Evolutionary conservation across 177 flowering plant genomes (phyloP).

Genomic region (Vitis hybrid): DNA sequence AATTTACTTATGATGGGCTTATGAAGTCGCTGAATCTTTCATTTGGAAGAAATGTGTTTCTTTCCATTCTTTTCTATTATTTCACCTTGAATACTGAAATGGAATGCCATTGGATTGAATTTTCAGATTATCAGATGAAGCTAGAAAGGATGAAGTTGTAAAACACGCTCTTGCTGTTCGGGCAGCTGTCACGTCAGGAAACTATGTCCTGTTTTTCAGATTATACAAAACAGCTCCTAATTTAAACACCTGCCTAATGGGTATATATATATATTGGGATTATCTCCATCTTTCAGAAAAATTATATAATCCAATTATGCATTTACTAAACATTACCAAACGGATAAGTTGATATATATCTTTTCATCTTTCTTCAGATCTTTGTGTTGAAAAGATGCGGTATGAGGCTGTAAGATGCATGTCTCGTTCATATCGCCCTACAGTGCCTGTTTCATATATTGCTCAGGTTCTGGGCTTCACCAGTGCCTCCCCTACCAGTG

Average conservation of each 20-base stretch:
- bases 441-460: conserved; percentile 72
- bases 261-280: conserved; percentile 35
- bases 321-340: background rate
- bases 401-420: conserved; percentile 86
- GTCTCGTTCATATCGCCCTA: conserved; percentile 88
- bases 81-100: background rate
- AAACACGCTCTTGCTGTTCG: conserved; percentile 97
- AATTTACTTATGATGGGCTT: no score
- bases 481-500: conserved; percentile 25
- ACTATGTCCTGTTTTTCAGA: conserved; percentile 80
- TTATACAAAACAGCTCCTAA: conserved; percentile 90
- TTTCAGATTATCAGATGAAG: conserved; percentile 68
- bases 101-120: conserved; percentile 3
- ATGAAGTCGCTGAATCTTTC: no score
- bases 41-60: no score
- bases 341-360: background rate
- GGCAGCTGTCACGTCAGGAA: conserved; percentile 83
- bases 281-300: background rate
- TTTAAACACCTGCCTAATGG: conserved; percentile 80
- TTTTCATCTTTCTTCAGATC: conserved; percentile 48
- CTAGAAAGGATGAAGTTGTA: conserved; percentile 68
- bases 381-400: conserved; percentile 89
- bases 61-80: no score
- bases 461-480: conserved; percentile 77
- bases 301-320: background rate